A percentile compares a stretch with the other conserved stretches of the same genome.
These are phyloP conservation scores for Penicillium canariense DNA, from an alignment of 495 filamentous ascomycete species.

Conservation along the genomic window DNA sequence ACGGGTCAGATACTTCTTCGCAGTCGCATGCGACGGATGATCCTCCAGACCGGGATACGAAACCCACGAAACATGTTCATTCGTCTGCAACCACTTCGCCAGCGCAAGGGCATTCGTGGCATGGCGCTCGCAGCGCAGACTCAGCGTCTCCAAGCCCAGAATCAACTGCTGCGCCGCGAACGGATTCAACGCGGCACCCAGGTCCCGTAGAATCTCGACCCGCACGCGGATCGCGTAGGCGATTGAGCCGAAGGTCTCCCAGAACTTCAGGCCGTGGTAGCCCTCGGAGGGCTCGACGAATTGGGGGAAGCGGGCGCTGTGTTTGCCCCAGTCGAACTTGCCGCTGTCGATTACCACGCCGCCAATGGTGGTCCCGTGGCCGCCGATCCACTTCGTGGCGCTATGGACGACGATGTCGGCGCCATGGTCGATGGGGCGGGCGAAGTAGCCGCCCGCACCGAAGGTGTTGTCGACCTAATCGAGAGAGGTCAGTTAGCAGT, in stretches of 20 bases:
- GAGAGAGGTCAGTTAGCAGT: neutral
- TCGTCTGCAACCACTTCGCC: slow-evolving; percentile 80
- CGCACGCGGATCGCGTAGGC: slow-evolving; percentile 80
- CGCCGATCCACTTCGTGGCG: slow-evolving; percentile 98
- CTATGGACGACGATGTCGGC: slow-evolving; percentile 94
- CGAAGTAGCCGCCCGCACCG: slow-evolving; percentile 90
- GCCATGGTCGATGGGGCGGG: slow-evolving; percentile 87
- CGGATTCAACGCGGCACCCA: slow-evolving; percentile 82
- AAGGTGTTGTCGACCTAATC: slow-evolving; percentile 93
- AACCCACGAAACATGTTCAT: slow-evolving; percentile 86
- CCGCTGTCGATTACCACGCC: slow-evolving; percentile 89
- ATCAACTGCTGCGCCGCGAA: slow-evolving; percentile 95
- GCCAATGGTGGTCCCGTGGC: slow-evolving; percentile 93
- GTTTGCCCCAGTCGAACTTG: slow-evolving; percentile 94
- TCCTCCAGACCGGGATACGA: slow-evolving; percentile 86
- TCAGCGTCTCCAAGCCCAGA: slow-evolving; percentile 86
- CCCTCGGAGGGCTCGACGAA: slow-evolving; percentile 89
- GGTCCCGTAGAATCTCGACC: slow-evolving; percentile 84
- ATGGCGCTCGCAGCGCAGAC: slow-evolving; percentile 82
- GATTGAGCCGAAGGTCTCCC: slow-evolving; percentile 88
- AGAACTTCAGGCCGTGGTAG: slow-evolving; percentile 97
- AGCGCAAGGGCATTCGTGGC: slow-evolving; percentile 79
- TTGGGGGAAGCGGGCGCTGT: slow-evolving; percentile 87
- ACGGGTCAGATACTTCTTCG: slow-evolving; percentile 85
- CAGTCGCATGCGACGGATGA: slow-evolving; percentile 74